A percentile compares a stretch with the other conserved stretches of the same genome.
phyloP scores from a whole-genome alignment of 129 eudicot genomes.

The Lactuca sativa region DNA sequence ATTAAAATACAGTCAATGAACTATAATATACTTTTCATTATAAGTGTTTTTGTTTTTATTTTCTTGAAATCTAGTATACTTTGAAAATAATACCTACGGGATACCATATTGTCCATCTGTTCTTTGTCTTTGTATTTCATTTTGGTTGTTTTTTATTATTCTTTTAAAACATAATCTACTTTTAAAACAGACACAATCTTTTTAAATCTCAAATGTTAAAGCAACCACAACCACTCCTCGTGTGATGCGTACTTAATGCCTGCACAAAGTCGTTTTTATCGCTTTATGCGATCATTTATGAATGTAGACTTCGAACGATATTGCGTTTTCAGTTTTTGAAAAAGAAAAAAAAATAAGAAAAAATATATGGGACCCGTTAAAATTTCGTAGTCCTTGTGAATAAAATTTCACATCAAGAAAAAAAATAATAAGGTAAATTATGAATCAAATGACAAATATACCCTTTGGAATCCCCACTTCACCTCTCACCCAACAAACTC shows the following conservation, averaged over 20 bases:
- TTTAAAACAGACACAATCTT: conserved; percentile 3
- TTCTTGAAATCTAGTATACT: not conserved
- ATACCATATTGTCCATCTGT: not conserved
- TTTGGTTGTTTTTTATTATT: not conserved
- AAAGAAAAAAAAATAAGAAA: not conserved
- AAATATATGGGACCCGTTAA: not conserved
- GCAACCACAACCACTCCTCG: conserved; percentile 18
- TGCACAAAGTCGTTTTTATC: not conserved
- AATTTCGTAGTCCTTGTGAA: not conserved
- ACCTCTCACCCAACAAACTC: conserved; percentile 7
- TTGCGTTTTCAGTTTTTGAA: not conserved
- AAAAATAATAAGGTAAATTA: not conserved
- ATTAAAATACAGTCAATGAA: too few species aligned
- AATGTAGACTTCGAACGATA: not conserved
- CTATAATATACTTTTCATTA: too few species aligned
- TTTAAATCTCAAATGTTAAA: conserved; percentile 3
- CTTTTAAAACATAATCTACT: not conserved
- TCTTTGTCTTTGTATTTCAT: not conserved
- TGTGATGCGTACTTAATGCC: not conserved
- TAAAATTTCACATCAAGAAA: conserved; percentile 9
- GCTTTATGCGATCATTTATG: not conserved
- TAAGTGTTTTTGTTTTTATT: too few species aligned
- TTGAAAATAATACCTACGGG: not conserved
- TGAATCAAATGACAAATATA: conserved; percentile 4
- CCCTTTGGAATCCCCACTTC: not conserved